These are phyloP conservation scores for Sutorius australiensis DNA, from an alignment of 768 basidiomycete genomes.

Conservation along the genomic window DNA sequence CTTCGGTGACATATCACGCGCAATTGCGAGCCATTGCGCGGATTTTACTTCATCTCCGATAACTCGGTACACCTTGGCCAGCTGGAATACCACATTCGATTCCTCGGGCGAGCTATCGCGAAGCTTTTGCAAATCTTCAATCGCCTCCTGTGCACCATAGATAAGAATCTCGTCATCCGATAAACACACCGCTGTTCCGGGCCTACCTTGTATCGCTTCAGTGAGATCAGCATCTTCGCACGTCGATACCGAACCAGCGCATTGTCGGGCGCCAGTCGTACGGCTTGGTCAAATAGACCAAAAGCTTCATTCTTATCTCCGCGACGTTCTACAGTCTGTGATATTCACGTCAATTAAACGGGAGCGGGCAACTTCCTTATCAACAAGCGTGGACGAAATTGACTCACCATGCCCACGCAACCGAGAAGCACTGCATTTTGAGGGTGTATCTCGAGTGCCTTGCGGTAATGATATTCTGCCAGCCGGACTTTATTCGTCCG, in stretches of 20 bases:
- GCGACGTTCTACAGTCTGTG: slow-evolving; percentile 84
- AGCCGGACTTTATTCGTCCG: slow-evolving; percentile 89
- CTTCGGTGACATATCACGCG: slow-evolving; percentile 93
- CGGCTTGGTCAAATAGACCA: slow-evolving; percentile 76
- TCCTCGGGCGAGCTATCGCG: slow-evolving; percentile 87
- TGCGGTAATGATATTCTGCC: slow-evolving; percentile 95
- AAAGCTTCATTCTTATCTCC: slow-evolving; percentile 76
- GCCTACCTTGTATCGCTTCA: slow-evolving; percentile 78
- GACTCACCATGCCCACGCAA: slow-evolving; percentile 92
- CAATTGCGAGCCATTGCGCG: slow-evolving; percentile 81
- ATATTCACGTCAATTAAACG: slow-evolving; percentile 14
- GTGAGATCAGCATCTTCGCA: slow-evolving; percentile 83
- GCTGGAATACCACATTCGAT: slow-evolving; percentile 94
- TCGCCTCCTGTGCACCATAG: slow-evolving; percentile 57
- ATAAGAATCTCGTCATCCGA: slow-evolving; percentile 19
- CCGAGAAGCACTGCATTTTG: slow-evolving; percentile 93
- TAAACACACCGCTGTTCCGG: slow-evolving; percentile 20
- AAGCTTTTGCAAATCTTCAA: slow-evolving; percentile 76
- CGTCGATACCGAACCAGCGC: slow-evolving; percentile 92
- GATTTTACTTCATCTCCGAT: slow-evolving; percentile 76
- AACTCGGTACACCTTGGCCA: slow-evolving; percentile 87
- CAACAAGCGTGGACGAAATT: slow-evolving; percentile 9
- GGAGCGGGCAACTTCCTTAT: slow-evolving; percentile 15
- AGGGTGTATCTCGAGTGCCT: slow-evolving; percentile 89
- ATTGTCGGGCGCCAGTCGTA: slow-evolving; percentile 77